Percentiles rank a stretch among this genome's conserved stretches.
phyloP scores from a whole-genome alignment of 805 yeast species.

The Saccharomycopsis amapae region DNA sequence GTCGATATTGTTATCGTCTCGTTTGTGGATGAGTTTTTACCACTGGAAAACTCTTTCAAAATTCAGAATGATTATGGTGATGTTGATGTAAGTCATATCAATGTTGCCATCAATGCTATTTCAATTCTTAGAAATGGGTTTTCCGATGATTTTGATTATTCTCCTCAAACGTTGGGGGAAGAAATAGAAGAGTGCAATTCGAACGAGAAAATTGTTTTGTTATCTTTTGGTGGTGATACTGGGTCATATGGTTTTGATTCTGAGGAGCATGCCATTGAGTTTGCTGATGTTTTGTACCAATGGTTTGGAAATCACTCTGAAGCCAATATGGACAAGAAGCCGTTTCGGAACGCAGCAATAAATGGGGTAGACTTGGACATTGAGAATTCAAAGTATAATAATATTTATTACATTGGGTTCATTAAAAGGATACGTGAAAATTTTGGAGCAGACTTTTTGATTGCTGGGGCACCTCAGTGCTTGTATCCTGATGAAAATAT shows the following conservation, averaged over 20 bases:
- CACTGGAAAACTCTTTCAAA: slow-evolving; percentile 8
- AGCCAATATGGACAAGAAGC: slow-evolving; percentile 10
- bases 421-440: slow-evolving; percentile 40
- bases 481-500: slow-evolving; percentile 54
- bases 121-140: not conserved
- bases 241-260: slow-evolving; percentile 48
- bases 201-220: slow-evolving; percentile 51
- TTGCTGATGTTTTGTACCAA: slow-evolving; percentile 48
- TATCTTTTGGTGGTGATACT: slow-evolving; percentile 59
- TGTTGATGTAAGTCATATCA: too few relatives aligned
- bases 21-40: slow-evolving; percentile 58
- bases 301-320: slow-evolving; percentile 39
- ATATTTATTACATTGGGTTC: slow-evolving; percentile 66
- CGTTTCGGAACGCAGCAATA: slow-evolving; percentile 55
- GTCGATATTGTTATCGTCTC: slow-evolving; percentile 71
- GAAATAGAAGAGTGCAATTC: slow-evolving; percentile 49
- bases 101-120: not conserved
- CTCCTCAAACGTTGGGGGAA: slow-evolving; percentile 31
- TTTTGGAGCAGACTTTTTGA: slow-evolving; percentile 40
- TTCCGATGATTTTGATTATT: not conserved
- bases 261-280: slow-evolving; percentile 43
- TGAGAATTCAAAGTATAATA: slow-evolving; percentile 55
- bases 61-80: too few relatives aligned
- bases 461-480: slow-evolving; percentile 80
- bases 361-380: slow-evolving; percentile 94